A percentile compares a stretch with the other conserved stretches of the same genome.
phyloP scores from a whole-genome alignment of 2,329 filamentous ascomycete species.

The Xylariaceae sp. region DNA sequence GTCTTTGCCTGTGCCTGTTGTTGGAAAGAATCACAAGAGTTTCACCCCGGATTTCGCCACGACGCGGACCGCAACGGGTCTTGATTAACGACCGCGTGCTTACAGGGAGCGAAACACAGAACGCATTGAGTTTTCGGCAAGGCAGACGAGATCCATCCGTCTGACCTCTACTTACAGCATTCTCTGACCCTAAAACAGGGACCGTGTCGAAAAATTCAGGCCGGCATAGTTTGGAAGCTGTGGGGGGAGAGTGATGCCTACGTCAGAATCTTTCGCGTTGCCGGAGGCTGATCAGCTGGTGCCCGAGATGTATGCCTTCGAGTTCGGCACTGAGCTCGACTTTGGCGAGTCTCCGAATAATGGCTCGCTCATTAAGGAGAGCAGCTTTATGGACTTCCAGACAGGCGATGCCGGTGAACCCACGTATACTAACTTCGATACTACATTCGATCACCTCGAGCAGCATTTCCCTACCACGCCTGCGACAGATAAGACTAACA shows the following conservation, averaged over 20 bases:
- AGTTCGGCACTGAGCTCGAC: conserved; percentile 34
- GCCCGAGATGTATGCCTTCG: conserved; percentile 33
- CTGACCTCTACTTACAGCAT: not conserved
- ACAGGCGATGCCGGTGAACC: conserved; percentile 1
- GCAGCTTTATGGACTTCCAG: conserved; percentile 29
- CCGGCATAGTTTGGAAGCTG: not conserved
- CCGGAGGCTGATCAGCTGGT: conserved; percentile 29
- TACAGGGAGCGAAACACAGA: too few relatives aligned
- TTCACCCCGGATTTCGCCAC: not conserved
- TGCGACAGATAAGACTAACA: conserved; percentile 6
- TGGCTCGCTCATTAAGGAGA: conserved; percentile 26
- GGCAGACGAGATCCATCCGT: not conserved
- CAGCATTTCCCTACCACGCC: not conserved
- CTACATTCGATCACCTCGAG: not conserved
- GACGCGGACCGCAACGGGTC: not conserved
- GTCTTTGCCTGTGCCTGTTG: not conserved
- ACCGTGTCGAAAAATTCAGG: not conserved
- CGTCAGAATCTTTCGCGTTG: conserved; percentile 21
- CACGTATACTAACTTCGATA: not conserved
- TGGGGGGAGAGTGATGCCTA: conserved; percentile 22
- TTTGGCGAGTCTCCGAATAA: conserved; percentile 34
- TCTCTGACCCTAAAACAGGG: too few relatives aligned
- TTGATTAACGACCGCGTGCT: not conserved
- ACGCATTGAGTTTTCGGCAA: too few relatives aligned
- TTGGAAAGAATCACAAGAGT: not conserved